Evolutionary conservation across 371 early-diverging fungal species (phyloP).

Genomic region (Smittium mucronatum): DNA sequence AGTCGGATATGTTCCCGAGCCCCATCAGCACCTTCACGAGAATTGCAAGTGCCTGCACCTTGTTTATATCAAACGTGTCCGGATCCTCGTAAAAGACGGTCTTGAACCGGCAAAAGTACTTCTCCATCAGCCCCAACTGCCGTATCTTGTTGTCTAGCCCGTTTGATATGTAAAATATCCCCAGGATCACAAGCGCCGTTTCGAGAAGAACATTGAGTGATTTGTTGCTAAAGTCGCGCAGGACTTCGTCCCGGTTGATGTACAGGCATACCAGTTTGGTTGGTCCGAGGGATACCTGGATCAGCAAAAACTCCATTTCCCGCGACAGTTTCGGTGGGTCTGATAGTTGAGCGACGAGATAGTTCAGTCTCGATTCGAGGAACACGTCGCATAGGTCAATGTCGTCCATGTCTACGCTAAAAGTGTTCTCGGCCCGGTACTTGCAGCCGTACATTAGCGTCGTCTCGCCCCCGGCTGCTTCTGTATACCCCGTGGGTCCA

Average conservation of each 20-base stretch:
- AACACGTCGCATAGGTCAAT: not conserved
- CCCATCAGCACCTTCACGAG: not conserved
- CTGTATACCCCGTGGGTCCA: too few species aligned
- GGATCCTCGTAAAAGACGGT: not conserved
- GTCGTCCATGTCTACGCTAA: too few species aligned
- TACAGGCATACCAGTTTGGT: not conserved
- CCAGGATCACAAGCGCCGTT: not conserved
- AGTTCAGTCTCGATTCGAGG: not conserved
- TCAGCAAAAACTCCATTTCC: not conserved
- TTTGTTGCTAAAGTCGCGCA: not conserved
- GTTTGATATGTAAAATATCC: not conserved
- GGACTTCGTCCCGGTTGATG: not conserved
- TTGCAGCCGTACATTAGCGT: too few species aligned
- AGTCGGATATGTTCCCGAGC: not conserved
- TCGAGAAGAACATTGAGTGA: not conserved
- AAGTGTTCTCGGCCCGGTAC: too few species aligned
- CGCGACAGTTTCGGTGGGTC: not conserved
- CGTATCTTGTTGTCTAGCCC: not conserved
- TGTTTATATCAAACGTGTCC: not conserved
- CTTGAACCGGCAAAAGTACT: not conserved
- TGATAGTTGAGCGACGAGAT: not conserved
- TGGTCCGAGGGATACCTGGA: not conserved
- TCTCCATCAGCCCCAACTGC: not conserved
- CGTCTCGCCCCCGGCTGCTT: too few species aligned
- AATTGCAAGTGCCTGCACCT: not conserved